Percentiles rank a stretch among this genome's conserved stretches.
Evolutionary conservation across 1,139 yeast genomes (phyloP).

Genomic region (Debaryomyces psychrophilus): DNA sequence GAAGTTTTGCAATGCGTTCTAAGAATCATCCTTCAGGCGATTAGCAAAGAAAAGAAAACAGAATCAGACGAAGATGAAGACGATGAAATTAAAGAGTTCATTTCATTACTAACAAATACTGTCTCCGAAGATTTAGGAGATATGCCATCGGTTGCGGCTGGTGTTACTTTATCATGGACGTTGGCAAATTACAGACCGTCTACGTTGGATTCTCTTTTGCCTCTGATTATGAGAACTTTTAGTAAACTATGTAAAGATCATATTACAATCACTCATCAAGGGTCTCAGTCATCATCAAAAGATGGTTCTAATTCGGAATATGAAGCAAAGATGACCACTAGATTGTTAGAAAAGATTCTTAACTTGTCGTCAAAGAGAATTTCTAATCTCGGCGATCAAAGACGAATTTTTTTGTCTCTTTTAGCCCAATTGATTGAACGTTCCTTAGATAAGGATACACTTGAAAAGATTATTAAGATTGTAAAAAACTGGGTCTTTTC

Average conservation of each 20-base stretch:
- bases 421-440: slow-evolving; percentile 90
- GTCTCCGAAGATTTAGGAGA: slow-evolving; percentile 84
- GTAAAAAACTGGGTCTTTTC: slow-evolving; percentile 91
- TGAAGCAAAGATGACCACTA: slow-evolving; percentile 80
- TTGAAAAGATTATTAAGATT: slow-evolving; percentile 74
- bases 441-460: slow-evolving; percentile 74
- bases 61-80: slow-evolving; percentile 53
- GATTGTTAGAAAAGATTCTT: slow-evolving; percentile 72
- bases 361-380: slow-evolving; percentile 81
- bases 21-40: slow-evolving; percentile 64
- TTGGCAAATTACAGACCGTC: slow-evolving; percentile 75
- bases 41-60: slow-evolving; percentile 47
- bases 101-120: slow-evolving; percentile 62
- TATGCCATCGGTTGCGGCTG: slow-evolving; percentile 86
- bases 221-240: slow-evolving; percentile 80
- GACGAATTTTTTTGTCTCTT: slow-evolving; percentile 82
- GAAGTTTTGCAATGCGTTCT: slow-evolving; percentile 79
- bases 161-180: slow-evolving; percentile 85
- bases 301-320: slow-evolving; percentile 49
- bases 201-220: slow-evolving; percentile 72
- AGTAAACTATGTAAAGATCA: slow-evolving; percentile 90
- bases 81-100: slow-evolving; percentile 64
- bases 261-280: slow-evolving; percentile 66
- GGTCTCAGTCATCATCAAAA: slow-evolving; percentile 37
- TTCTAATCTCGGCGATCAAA: slow-evolving; percentile 85